These are phyloP conservation scores for Suillus cothurnatus DNA, from an alignment of 768 basidiomycete genomes.

Conservation along the genomic window DNA sequence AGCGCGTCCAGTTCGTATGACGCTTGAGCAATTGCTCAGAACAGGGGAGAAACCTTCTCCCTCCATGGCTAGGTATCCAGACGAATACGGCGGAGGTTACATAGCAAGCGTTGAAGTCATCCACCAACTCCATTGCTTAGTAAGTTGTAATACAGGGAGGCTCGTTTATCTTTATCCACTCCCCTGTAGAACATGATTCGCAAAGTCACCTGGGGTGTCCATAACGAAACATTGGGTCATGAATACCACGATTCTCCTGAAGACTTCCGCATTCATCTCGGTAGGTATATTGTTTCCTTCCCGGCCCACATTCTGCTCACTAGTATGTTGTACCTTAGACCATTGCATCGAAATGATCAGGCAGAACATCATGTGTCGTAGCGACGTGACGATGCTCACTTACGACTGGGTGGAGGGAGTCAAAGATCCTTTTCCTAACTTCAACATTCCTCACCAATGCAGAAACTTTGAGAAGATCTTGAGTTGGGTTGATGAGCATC, in stretches of 20 bases:
- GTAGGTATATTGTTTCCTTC: no score
- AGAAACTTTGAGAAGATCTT: no score
- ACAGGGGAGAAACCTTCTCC: not conserved
- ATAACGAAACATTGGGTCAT: not conserved
- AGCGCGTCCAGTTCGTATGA: not conserved
- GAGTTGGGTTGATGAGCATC: no score
- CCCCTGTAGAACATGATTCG: not conserved
- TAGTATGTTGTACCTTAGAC: no score
- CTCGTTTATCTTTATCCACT: not conserved
- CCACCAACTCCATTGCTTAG: not conserved
- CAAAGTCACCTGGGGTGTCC: not conserved
- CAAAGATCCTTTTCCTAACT: no score
- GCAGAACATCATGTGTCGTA: no score
- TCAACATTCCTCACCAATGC: no score
- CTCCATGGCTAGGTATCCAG: not conserved
- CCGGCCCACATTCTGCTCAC: no score
- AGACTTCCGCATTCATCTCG: no score
- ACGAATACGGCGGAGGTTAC: not conserved
- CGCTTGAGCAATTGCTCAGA: not conserved
- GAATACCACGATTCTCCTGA: not conserved
- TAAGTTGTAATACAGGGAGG: not conserved
- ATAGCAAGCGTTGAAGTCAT: not conserved
- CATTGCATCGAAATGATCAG: no score
- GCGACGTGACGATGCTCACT: no score
- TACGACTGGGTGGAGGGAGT: no score